Base-by-base conservation (phyloP, 2,329 filamentous ascomycete genomes). In the Diaporthe citriasiana region DNA sequence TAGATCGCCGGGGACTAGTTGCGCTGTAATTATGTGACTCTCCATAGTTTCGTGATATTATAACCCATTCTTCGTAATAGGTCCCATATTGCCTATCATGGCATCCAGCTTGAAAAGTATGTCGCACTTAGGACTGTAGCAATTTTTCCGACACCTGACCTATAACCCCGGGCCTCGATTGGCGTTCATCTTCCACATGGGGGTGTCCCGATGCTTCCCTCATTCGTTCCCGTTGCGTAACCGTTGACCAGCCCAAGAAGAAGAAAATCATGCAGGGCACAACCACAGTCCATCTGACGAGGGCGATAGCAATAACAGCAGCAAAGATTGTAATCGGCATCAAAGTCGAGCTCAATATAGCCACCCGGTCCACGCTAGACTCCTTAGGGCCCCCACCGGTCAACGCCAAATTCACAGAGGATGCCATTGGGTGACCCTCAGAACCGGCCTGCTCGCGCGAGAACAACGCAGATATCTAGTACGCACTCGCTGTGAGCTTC, bases 281-380 rank as follows among this genome's bases (percentile, higher is more conserved):
- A 45, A 73, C 35, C 22, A 70, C 51, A 22, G 68, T 71, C 66
- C 65, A 73, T 25, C 71, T 68, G 38, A 79, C 72, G 17, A 77
- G 77, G 7, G 78, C 78, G 30, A 80, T 70, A 3, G 78, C 75
- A 59, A 80, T 77, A 9, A 80, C 71, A n/a, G 77, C 73, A 40
- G 79, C 78, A 70, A 80, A 78, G 47, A 80, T 79, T 10, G 76
- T 80, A 15, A 73, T 79, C 15, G 78, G 78, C n/a, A 81, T 72
- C 68, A 79, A 79, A 25, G 73, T 70, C 79, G 79, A 78, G 3
- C 76, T 78, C 76, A 80, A 76, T 17, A 79, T 69, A 22, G 79
- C 78, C 9, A 79, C 77, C n/a, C 76, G 78, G 71, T 77, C 76
- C 77, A 78, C 77, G 35, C 74, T 74, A 27, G 77, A 75, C 33